Evolutionary conservation across 208 protist genomes (phyloP), one percentile per base, ranked within the genome.

Genomic region (Leishmania gerbilli): DNA sequence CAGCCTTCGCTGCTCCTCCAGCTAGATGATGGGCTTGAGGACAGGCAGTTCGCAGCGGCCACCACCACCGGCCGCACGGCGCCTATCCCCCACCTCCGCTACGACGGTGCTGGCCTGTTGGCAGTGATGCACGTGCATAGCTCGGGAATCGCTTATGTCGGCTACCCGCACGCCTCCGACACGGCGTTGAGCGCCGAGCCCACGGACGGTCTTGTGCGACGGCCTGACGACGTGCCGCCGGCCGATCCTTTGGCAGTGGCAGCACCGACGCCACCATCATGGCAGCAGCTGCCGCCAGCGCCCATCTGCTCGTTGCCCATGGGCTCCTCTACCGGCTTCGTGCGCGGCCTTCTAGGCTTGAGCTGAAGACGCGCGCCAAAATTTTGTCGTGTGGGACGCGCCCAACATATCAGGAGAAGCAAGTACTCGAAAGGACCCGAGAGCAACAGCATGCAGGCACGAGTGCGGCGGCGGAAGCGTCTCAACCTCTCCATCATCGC

Each of bases 111-210:
- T 8, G 93, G 93, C 17, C 74, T 96, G 13, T 78, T 95, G 34
- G 93, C 90, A 13, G 89, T 92, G 47, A 74, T 95, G 67, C 94
- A 93, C 84, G 80, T 96, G 27, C 82, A 89, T n/a, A 76, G 84
- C 53, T 86, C 83, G 15, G 91, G 89, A 53, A 84, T 90, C 17
- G 85, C 87, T 2, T 96, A 96, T 79, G 86, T 93, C 19, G 93
- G 81, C 37, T 87, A 83, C 65, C 65, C 82, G 0, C 37, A 64
- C 15, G 78, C n/a, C 11, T 47, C 71, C 24, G 58, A 21, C 37
- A 64, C 53, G 40, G 37, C 27, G n/a, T 55, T 45, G n/a, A 51
- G 21, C 42, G 11, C 24, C 21, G 47, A 34, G 21, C 47, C 40
- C 3, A 53, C 69, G n/a, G 69, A 55, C 21, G 17, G 37, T 17